phyloP scores from a whole-genome alignment of 2,329 filamentous ascomycete species.

The Tolypocladium endophyticum region DNA sequence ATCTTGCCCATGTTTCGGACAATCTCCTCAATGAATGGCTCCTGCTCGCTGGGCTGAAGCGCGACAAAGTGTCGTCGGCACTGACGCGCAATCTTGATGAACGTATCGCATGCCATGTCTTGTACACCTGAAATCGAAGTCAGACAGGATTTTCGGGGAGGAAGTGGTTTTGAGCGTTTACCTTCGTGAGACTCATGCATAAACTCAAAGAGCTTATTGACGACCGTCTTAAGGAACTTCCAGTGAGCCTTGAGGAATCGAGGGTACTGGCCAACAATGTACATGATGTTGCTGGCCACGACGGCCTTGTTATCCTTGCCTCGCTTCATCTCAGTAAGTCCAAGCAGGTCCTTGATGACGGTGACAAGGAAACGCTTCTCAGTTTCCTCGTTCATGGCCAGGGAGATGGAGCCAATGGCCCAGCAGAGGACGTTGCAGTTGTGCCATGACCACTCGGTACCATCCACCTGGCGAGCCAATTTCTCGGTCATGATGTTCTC shows the following conservation, averaged over 20 bases:
- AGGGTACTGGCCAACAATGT: conserved; percentile 97
- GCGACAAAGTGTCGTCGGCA: conserved; percentile 97
- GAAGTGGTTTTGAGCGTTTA: conserved; percentile 23
- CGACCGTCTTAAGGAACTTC: conserved; percentile 99
- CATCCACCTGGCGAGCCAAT: conserved; percentile 87
- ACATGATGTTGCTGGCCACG: conserved; percentile 99
- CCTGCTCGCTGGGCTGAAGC: conserved; percentile 82
- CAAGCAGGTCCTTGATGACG: conserved; percentile 95
- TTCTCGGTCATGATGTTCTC: conserved; percentile 99
- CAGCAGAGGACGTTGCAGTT: conserved; percentile 99
- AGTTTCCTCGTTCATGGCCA: conserved; percentile 98
- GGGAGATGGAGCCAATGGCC: conserved; percentile 97
- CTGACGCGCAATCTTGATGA: conserved; percentile 98
- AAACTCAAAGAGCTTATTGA: conserved; percentile 99
- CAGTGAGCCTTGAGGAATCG: conserved; percentile 98
- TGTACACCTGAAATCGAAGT: conserved; percentile 59
- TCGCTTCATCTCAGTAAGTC: conserved; percentile 96
- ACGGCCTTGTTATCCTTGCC: conserved; percentile 99
- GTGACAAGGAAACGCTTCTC: conserved; percentile 98
- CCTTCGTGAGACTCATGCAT: conserved; percentile 99
- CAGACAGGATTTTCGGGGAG: conserved; percentile 9
- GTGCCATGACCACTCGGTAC: conserved; percentile 95
- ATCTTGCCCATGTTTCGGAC: conserved; percentile 93
- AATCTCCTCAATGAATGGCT: conserved; percentile 98
- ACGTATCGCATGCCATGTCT: conserved; percentile 99